A percentile compares a stretch with the other conserved stretches of the same genome.
Conservation (phyloP, 148 eudicot genomes). For the Rhododendron vialii region DNA sequence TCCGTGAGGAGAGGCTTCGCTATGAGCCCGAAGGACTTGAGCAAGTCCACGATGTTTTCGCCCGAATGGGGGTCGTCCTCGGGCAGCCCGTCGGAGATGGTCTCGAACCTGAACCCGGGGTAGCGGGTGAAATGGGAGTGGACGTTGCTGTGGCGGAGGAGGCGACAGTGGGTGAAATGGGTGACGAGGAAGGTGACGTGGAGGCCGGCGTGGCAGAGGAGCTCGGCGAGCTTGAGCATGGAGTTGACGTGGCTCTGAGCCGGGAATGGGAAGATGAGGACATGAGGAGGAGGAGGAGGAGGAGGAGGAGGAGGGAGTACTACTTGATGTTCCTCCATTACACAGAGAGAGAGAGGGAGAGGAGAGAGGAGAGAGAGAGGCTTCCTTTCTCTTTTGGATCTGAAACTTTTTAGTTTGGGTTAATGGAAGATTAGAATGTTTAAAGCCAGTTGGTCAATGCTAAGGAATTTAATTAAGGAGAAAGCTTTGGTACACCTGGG, state of each 20-base stretch:
- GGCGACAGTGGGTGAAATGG: not conserved
- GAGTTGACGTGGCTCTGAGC: not conserved
- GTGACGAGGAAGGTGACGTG: conserved; percentile 3
- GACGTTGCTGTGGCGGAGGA: not conserved
- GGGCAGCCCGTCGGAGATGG: not conserved
- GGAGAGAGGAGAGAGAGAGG: not conserved
- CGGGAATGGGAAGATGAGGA: not conserved
- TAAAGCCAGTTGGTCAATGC: not conserved
- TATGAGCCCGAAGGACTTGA: not conserved
- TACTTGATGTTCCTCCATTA: not conserved
- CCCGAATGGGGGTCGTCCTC: not conserved
- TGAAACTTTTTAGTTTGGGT: not conserved
- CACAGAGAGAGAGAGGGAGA: not conserved
- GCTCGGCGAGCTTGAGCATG: conserved; percentile 3
- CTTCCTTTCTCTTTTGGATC: not conserved
- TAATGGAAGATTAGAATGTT: not conserved
- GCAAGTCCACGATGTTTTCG: not conserved
- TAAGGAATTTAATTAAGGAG: not conserved
- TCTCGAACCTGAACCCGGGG: not conserved
- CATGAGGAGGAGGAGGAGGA: not conserved
- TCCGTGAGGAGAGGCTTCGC: not conserved
- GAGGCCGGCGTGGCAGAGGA: not conserved
- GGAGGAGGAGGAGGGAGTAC: not conserved
- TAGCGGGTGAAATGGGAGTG: not conserved
- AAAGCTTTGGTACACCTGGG: not conserved